phyloP scores from a whole-genome alignment of 2,329 filamentous ascomycete species.

The Ustilaginoidea virens region DNA sequence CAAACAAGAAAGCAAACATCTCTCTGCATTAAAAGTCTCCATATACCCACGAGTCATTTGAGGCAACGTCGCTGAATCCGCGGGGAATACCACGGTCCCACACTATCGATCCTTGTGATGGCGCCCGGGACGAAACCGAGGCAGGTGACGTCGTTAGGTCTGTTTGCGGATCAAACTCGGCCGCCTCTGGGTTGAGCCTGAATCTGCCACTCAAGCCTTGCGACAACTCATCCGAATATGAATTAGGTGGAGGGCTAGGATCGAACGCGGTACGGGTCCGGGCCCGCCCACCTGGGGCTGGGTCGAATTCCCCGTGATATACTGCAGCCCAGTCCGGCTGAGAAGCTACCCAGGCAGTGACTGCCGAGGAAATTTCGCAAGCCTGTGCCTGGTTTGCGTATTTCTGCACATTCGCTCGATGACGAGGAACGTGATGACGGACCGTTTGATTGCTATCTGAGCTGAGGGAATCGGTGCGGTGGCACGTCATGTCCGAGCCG shows the following conservation, averaged over 20 bases:
- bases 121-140: conserved; percentile 1
- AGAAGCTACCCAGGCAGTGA: conserved; percentile 5
- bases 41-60: too few species aligned
- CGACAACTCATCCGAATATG: neutral
- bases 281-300: conserved; percentile 2
- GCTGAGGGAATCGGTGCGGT: neutral
- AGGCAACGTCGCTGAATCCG: too few species aligned
- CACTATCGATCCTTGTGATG: conserved; percentile 1
- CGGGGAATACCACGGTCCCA: too few species aligned
- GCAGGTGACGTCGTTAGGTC: conserved; percentile 1
- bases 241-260: neutral
- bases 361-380: neutral
- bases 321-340: conserved; percentile 2
- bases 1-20: too few species aligned
- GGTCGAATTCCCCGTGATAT: conserved; percentile 2
- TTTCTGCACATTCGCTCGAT: neutral
- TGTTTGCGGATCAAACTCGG: conserved; percentile 2
- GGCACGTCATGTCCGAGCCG: neutral
- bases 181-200: conserved; percentile 5
- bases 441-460: conserved; percentile 3
- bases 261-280: neutral
- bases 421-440: conserved; percentile 2
- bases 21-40: too few species aligned
- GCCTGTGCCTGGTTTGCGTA: neutral
- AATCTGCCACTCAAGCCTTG: neutral